Base-by-base conservation (phyloP, 2,329 filamentous ascomycete species). In the Trichoderma harzianum region DNA sequence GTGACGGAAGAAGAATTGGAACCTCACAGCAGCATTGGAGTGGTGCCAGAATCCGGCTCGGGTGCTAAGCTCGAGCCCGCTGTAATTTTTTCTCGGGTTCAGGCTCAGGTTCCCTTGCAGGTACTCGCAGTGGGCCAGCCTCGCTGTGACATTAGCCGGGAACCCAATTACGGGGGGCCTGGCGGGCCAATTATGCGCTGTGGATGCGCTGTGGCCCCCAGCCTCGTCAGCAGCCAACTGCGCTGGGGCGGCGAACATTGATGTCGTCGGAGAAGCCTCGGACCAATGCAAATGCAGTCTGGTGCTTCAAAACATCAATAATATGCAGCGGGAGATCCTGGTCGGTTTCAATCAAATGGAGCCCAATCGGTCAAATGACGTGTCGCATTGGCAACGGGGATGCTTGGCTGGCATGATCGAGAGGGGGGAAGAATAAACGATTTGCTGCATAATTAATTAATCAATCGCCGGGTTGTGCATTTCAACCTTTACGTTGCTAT, bases 301-400 rank as follows among this genome's bases (percentile, higher is more conserved):
- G 18, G 28, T 18, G 55, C 55, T 32, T 32, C 10, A 21, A 58
- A 58, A 12, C 55, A 30, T n/a, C 55, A 58, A 28, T 30, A 30
- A n/a, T 21, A 36, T 2, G 43, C 18, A 51, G n/a, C 10, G n/a
- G 43, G n/a, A 39, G 36, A 66, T 66, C 63, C 64, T 21, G 64
- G 64, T 69, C 65, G 34, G 55, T 69, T 69, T 69, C 65, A 34
- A 58, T 43, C 18, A 60, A 51, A 60, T 61, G 65, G 65, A 60
- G 34, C 65, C 65, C 53, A 47, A 47, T 69, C 65, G n/a, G 34
- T 36, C 53, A 47, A 58, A 69, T 69, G 65, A 58, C 65, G 53
- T 69, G 65, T 60, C 55, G 65, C 53, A 18, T 47, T n/a, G 43
- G 43, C 43, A 47, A 47, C 43, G 43, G 43, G 43, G 43, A 47